Evolutionary conservation across 2,329 filamentous ascomycete genomes (phyloP).

Genomic region (Saccharata proteae): DNA sequence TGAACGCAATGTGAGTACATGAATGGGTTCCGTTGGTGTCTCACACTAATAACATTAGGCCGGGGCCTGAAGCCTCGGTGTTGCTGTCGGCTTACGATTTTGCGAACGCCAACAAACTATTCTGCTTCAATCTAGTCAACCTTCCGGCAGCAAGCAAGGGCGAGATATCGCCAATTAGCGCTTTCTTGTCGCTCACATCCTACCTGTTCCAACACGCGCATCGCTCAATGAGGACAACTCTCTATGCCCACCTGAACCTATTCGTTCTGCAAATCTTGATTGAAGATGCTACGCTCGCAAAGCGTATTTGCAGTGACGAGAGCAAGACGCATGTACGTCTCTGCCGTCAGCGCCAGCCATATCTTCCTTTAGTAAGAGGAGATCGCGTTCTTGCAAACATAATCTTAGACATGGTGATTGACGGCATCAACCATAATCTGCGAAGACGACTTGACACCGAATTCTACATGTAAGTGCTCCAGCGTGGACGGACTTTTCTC

Average conservation of each 20-base stretch:
- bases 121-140: conserved; percentile 73
- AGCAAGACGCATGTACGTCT: conserved; percentile 63
- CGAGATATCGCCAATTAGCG: conserved; percentile 62
- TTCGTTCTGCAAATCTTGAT: conserved; percentile 77
- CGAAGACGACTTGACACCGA: conserved; percentile 72
- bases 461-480: conserved; percentile 52
- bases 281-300: conserved; percentile 72
- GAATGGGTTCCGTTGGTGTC: background rate
- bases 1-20: conserved; percentile 57
- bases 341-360: conserved; percentile 80
- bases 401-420: conserved; percentile 76
- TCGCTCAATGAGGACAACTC: conserved; percentile 61
- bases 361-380: conserved; percentile 60
- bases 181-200: conserved; percentile 77
- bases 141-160: conserved; percentile 47
- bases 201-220: conserved; percentile 92
- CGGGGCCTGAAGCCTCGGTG: conserved; percentile 65
- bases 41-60: conserved; percentile 41
- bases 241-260: conserved; percentile 76
- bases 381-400: conserved; percentile 64
- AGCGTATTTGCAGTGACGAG: conserved; percentile 72
- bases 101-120: conserved; percentile 85
- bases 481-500: background rate
- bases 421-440: conserved; percentile 89
- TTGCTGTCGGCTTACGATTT: conserved; percentile 88